These are phyloP conservation scores for Aspergillus sp. DNA, from an alignment of 2,329 filamentous ascomycete genomes.

Conservation along the genomic window DNA sequence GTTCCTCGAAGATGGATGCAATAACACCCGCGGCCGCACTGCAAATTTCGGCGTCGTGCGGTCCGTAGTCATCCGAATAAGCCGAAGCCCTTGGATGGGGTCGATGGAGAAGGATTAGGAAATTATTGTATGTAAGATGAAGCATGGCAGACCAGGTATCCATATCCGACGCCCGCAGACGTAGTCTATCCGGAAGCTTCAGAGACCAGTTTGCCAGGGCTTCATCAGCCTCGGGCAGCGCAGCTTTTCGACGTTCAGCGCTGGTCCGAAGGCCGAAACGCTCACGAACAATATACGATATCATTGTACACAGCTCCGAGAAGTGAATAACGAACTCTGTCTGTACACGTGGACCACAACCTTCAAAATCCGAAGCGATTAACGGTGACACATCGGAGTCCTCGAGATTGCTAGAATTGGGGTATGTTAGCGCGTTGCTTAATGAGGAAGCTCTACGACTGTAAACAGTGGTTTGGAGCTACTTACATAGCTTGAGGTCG, in stretches of 20 bases:
- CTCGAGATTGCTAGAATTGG: constrained; percentile 42
- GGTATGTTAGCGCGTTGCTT: not conserved
- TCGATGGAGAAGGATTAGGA: constrained; percentile 46
- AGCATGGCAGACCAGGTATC: constrained; percentile 47
- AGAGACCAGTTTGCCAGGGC: constrained; percentile 45
- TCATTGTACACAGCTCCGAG: constrained; percentile 52
- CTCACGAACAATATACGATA: constrained; percentile 46
- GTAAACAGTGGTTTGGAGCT: not conserved
- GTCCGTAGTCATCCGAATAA: constrained; percentile 46
- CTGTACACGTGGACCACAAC: constrained; percentile 46
- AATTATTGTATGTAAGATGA: constrained; percentile 48
- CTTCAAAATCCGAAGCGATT: constrained; percentile 48
- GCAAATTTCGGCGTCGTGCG: constrained; percentile 48
- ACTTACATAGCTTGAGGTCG: constrained; percentile 53
- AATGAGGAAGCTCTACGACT: not conserved
- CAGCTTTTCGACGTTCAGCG: constrained; percentile 42
- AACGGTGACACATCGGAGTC: constrained; percentile 53
- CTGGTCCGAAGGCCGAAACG: constrained; percentile 42
- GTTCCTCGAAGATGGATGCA: constrained; percentile 46
- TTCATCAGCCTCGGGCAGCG: constrained; percentile 42
- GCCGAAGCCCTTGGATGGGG: constrained; percentile 45
- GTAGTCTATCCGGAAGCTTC: constrained; percentile 41
- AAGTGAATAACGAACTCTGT: constrained; percentile 50
- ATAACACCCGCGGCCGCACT: constrained; percentile 47
- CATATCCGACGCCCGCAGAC: constrained; percentile 42